phyloP scores from a whole-genome alignment of 192 early-diverging fungal genomes.

The Obelidium mucronatum region DNA sequence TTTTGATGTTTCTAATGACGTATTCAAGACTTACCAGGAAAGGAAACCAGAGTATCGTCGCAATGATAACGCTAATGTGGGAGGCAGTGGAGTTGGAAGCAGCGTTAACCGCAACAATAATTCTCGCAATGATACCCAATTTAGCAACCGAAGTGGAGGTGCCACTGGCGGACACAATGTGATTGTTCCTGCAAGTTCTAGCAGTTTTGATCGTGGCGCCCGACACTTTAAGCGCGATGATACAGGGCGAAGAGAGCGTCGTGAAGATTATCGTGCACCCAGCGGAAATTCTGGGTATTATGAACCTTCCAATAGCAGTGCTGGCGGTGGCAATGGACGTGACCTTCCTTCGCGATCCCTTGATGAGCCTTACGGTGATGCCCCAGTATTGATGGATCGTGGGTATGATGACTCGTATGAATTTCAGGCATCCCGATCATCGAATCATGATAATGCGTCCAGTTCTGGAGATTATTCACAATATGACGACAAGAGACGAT shows the following conservation, averaged over 20 bases:
- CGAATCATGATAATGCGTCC: no score
- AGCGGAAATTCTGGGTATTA: no score
- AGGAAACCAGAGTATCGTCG: background rate
- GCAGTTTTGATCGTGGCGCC: background rate
- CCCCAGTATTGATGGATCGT: no score
- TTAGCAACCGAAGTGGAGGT: background rate
- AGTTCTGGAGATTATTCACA: no score
- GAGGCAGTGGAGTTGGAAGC: background rate
- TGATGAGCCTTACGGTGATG: no score
- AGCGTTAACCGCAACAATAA: background rate
- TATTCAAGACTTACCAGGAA: background rate
- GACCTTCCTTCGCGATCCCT: no score
- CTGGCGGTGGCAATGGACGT: no score
- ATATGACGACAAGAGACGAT: no score
- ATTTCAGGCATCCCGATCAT: no score
- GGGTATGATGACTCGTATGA: no score
- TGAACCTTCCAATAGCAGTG: no score
- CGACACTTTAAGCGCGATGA: slow-evolving; percentile 7
- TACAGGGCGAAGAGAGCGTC: background rate
- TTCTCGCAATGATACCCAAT: background rate
- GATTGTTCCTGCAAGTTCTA: background rate
- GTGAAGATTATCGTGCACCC: slow-evolving; percentile 14
- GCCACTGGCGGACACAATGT: no score
- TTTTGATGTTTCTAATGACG: background rate
- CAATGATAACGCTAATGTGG: background rate